Evolutionary conservation across 306 rosid genomes (phyloP).

Genomic region (Prunus padus): DNA sequence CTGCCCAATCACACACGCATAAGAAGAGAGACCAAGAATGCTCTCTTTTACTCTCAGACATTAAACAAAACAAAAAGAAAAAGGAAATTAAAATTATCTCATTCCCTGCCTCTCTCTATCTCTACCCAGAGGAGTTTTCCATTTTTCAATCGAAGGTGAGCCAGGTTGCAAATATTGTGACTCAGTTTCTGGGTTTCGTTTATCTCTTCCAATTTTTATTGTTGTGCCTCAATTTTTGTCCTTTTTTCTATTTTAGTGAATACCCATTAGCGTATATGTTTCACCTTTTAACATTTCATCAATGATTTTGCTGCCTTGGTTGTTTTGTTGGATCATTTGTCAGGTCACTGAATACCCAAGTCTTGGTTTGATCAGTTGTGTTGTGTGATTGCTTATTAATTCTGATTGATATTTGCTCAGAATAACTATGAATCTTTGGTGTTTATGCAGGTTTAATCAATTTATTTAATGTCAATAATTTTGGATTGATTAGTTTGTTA

Average conservation of each 20-base stretch:
- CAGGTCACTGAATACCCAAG: conserved; percentile 14
- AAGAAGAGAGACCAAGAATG: neutral
- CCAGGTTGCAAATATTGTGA: neutral
- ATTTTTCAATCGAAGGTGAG: conserved; percentile 13
- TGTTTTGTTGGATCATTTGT: neutral
- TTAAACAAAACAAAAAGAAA: neutral
- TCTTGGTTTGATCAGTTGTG: conserved; percentile 14
- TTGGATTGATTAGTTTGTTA: conserved; percentile 6
- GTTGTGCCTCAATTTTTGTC: conserved; percentile 5
- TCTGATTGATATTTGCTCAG: neutral
- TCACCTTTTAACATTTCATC: neutral
- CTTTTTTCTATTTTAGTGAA: neutral
- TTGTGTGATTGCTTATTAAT: neutral
- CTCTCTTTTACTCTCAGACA: neutral
- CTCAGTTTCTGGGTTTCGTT: conserved; percentile 14
- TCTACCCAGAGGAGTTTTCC: neutral
- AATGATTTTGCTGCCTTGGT: neutral
- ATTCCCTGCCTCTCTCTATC: neutral
- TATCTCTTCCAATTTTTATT: neutral
- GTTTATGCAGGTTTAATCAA: neutral
- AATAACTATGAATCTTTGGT: neutral
- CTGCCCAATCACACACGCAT: conserved; percentile 18
- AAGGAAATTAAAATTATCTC: neutral
- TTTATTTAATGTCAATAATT: neutral
- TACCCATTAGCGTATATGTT: conserved; percentile 7